A percentile compares a stretch with the other conserved stretches of the same genome.
Conservation (phyloP, 257 asterid genomes). For the Solanum virginianum region DNA sequence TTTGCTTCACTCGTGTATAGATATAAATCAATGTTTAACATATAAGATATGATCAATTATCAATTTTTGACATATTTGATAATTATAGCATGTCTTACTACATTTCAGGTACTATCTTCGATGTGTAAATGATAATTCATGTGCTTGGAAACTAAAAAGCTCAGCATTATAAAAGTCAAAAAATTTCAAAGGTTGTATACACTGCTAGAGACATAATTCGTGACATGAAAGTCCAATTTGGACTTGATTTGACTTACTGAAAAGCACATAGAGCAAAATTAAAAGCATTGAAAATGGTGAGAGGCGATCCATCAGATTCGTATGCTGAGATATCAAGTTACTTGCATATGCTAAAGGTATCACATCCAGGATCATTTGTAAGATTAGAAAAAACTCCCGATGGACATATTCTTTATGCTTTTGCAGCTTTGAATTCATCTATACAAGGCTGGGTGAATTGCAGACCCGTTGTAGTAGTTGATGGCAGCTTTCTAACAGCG, state of each 20-base stretch:
- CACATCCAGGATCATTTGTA: background rate
- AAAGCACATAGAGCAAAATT: background rate
- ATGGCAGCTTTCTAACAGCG: too few relatives aligned
- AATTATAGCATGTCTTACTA: too few relatives aligned
- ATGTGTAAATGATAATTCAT: background rate
- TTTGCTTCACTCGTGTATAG: too few relatives aligned
- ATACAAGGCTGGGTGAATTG: background rate
- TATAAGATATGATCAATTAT: too few relatives aligned
- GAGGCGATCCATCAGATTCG: background rate
- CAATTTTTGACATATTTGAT: too few relatives aligned
- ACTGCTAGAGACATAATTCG: background rate
- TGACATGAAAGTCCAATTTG: background rate
- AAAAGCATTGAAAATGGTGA: background rate
- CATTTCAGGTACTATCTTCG: background rate
- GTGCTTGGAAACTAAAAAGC: background rate
- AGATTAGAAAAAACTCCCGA: background rate
- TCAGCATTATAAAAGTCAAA: background rate
- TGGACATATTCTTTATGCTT: background rate
- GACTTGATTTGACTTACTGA: background rate
- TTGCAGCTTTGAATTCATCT: background rate
- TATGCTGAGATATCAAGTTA: background rate
- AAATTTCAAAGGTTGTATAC: background rate
- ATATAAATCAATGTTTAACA: too few relatives aligned
- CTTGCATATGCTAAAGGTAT: background rate
- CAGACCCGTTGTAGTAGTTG: too few relatives aligned